Percentiles rank a stretch among this genome's conserved stretches.
Evolutionary conservation across 148 eudicot genomes (phyloP).

Genomic region (Persicaria maculosa): DNA sequence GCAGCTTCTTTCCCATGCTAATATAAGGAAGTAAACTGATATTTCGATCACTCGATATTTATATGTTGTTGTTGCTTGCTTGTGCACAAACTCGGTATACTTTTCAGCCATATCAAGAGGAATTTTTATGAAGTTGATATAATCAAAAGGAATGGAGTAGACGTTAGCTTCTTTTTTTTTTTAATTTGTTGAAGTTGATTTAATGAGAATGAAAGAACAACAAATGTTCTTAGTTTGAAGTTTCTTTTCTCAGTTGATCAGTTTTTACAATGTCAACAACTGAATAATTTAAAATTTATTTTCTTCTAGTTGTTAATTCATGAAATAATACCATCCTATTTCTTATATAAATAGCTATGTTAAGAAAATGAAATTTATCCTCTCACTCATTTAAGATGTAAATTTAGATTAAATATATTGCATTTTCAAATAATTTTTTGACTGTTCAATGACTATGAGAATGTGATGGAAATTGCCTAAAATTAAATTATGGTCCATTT

Average conservation of each 20-base stretch:
- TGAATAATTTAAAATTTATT: neutral
- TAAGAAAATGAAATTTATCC: too few species aligned
- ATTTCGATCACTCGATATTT: neutral
- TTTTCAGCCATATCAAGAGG: neutral
- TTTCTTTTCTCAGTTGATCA: neutral
- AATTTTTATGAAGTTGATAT: neutral
- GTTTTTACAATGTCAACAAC: neutral
- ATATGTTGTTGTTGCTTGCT: neutral
- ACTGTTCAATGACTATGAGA: too few species aligned
- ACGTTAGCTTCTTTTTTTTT: neutral
- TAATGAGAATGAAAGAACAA: constrained; percentile 4
- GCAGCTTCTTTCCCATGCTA: neutral
- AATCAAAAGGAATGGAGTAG: constrained; percentile 2
- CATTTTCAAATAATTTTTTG: too few species aligned
- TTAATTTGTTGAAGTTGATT: neutral
- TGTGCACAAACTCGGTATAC: neutral
- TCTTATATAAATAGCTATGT: too few species aligned
- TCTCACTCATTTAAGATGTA: too few species aligned
- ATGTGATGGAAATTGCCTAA: too few species aligned
- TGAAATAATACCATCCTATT: too few species aligned
- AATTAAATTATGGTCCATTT: too few species aligned
- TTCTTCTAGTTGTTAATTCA: too few species aligned
- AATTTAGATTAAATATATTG: too few species aligned
- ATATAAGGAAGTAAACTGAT: neutral
- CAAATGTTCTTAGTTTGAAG: neutral